Percentiles rank a stretch among this genome's conserved stretches.
Evolutionary conservation across 192 early-diverging fungal species (phyloP).

Genomic region (Coemansia sp.): DNA sequence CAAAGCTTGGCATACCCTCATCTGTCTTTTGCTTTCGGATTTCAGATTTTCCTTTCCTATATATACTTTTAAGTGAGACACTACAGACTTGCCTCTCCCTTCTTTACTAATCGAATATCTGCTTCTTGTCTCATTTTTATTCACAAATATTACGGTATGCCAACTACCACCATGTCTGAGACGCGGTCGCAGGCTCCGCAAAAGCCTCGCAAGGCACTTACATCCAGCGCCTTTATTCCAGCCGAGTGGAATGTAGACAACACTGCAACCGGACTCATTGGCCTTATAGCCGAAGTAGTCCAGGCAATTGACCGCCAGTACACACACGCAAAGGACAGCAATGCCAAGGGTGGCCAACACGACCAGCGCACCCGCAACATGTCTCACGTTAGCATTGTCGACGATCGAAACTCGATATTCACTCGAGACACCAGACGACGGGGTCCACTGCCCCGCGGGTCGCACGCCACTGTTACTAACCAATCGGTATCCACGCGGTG

Average conservation of each 20-base stretch:
- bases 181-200: not conserved
- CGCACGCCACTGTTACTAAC: constrained; percentile 25
- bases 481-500: constrained; percentile 30
- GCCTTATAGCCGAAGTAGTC: constrained; percentile 33
- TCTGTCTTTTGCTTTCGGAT: constrained; percentile 4
- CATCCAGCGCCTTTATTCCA: constrained; percentile 44
- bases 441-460: constrained; percentile 27
- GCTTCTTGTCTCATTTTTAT: not conserved
- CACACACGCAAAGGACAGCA: constrained; percentile 8
- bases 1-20: not conserved
- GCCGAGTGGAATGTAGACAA: constrained; percentile 31
- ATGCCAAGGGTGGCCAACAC: not conserved
- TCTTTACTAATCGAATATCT: constrained; percentile 1
- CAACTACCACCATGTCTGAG: not conserved
- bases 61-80: not conserved
- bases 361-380: constrained; percentile 9
- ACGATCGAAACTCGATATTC: constrained; percentile 38
- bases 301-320: constrained; percentile 31
- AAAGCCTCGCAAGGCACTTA: constrained; percentile 23
- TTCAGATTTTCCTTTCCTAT: not conserved
- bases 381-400: constrained; percentile 28
- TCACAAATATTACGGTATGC: not conserved
- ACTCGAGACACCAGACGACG: constrained; percentile 14
- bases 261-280: constrained; percentile 17
- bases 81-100: not conserved